These are phyloP conservation scores for Stereum hirsutum DNA, from an alignment of 1,284 basidiomycete genomes.

Conservation along the genomic window DNA sequence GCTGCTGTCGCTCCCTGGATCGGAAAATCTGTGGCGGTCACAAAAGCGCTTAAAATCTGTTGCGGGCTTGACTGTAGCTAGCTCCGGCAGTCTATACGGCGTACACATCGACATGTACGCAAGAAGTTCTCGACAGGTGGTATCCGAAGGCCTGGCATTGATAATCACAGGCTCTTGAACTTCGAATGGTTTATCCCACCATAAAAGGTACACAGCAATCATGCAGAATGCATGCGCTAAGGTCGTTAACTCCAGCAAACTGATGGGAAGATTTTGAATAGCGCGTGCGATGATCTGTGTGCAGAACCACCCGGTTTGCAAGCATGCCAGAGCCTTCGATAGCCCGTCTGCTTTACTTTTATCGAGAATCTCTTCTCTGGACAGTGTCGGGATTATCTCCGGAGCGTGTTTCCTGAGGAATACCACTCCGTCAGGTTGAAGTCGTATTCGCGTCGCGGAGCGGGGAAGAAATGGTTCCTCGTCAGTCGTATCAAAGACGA, in stretches of 20 bases:
- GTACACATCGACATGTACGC: too few species aligned
- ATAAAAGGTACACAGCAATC: background rate
- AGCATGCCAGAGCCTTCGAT: constrained; percentile 13
- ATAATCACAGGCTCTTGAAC: background rate
- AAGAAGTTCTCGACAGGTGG: too few species aligned
- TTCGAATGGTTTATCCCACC: constrained; percentile 1
- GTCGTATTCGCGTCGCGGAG: too few species aligned
- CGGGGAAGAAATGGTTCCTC: too few species aligned
- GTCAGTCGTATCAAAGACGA: constrained; percentile 9
- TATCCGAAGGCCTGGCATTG: background rate
- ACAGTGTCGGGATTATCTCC: constrained; percentile 10
- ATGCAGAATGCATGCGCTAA: constrained; percentile 3
- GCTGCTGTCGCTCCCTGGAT: too few species aligned
- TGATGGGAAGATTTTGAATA: constrained; percentile 9
- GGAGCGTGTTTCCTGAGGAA: constrained; percentile 11
- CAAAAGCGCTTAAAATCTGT: too few species aligned
- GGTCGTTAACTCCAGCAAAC: constrained; percentile 19
- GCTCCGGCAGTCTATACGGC: too few species aligned
- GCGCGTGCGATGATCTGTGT: constrained; percentile 14
- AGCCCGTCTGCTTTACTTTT: constrained; percentile 16
- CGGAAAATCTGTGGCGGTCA: too few species aligned
- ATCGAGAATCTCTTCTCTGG: constrained; percentile 13
- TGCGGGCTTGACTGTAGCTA: too few species aligned
- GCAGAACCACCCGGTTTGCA: constrained; percentile 18
- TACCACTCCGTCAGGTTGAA: constrained; percentile 5